A percentile compares a stretch with the other conserved stretches of the same genome.
phyloP scores from a whole-genome alignment of 352 stramenopile genomes.

The Phytophthora aleatoria region DNA sequence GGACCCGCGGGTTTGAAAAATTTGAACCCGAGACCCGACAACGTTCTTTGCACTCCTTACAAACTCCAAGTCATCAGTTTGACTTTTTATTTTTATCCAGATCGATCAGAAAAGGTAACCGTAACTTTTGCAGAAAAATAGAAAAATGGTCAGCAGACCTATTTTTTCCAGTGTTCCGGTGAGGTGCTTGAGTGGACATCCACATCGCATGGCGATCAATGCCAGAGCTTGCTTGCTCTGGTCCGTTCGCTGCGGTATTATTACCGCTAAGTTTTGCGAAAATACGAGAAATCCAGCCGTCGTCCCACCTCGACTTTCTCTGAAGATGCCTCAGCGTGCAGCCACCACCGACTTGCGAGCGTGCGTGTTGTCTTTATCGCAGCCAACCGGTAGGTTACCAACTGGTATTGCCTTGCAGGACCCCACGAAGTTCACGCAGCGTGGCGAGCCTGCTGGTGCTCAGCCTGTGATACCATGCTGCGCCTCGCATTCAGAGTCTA shows the following conservation, averaged over 20 bases:
- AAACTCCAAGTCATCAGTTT: background rate
- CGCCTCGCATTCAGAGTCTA: conserved; percentile 8
- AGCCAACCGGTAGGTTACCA: conserved; percentile 24
- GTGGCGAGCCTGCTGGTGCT: conserved; percentile 15
- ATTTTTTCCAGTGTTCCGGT: conserved; percentile 6
- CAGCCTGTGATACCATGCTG: conserved; percentile 18
- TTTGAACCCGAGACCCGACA: background rate
- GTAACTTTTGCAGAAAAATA: conserved; percentile 16
- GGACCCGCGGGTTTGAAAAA: conserved; percentile 4
- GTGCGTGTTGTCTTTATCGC: conserved; percentile 14
- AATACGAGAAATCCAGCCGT: conserved; percentile 8
- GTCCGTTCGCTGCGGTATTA: conserved; percentile 8
- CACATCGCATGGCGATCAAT: conserved; percentile 8
- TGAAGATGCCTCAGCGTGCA: conserved; percentile 16
- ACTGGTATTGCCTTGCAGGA: background rate
- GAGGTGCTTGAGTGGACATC: background rate
- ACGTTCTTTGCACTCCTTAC: background rate
- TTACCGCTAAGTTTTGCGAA: conserved; percentile 14
- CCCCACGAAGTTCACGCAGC: conserved; percentile 5
- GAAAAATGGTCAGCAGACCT: conserved; percentile 19
- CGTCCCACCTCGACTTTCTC: conserved; percentile 5
- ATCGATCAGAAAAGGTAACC: background rate
- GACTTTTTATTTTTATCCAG: background rate
- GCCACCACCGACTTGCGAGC: conserved; percentile 11
- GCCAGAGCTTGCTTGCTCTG: background rate